phyloP scores from a whole-genome alignment of 2,329 filamentous ascomycete genomes.

The Zymoseptoria passerinii region DNA sequence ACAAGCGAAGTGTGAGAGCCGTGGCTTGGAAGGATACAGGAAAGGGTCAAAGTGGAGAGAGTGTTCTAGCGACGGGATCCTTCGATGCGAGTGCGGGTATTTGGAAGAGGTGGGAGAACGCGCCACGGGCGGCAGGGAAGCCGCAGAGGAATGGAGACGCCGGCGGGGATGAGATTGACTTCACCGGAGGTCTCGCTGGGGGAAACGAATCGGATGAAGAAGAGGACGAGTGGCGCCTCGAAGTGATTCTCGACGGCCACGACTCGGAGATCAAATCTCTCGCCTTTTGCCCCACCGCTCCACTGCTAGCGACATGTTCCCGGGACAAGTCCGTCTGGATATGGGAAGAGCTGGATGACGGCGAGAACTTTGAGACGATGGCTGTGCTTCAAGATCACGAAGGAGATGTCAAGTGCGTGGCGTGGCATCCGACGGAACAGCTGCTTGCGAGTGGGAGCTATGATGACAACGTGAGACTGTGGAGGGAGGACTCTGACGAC shows the following conservation, averaged over 20 bases:
- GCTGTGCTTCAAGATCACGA: slow-evolving; percentile 92
- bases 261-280: slow-evolving; percentile 86
- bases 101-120: slow-evolving; percentile 58
- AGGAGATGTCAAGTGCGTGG: slow-evolving; percentile 87
- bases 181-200: slow-evolving; percentile 25
- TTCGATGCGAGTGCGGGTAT: slow-evolving; percentile 85
- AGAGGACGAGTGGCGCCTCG: slow-evolving; percentile 84
- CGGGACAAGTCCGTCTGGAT: slow-evolving; percentile 96
- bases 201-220: slow-evolving; percentile 37
- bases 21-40: slow-evolving; percentile 75
- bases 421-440: slow-evolving; percentile 76
- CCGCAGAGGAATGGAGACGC: slow-evolving; percentile 14
- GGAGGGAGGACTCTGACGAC: slow-evolving; percentile 85
- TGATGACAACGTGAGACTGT: slow-evolving; percentile 82
- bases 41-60: slow-evolving; percentile 48
- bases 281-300: slow-evolving; percentile 63
- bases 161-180: slow-evolving; percentile 23
- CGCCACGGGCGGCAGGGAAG: slow-evolving; percentile 16
- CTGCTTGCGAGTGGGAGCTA: slow-evolving; percentile 87
- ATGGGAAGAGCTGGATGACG: slow-evolving; percentile 85
- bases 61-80: slow-evolving; percentile 81
- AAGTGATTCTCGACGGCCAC: slow-evolving; percentile 85
- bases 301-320: slow-evolving; percentile 79
- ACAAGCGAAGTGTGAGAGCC: slow-evolving; percentile 80
- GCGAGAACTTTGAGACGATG: slow-evolving; percentile 95